Conservation (phyloP, 1,139 yeast genomes). For the Zygosaccharomyces sapae region DNA sequence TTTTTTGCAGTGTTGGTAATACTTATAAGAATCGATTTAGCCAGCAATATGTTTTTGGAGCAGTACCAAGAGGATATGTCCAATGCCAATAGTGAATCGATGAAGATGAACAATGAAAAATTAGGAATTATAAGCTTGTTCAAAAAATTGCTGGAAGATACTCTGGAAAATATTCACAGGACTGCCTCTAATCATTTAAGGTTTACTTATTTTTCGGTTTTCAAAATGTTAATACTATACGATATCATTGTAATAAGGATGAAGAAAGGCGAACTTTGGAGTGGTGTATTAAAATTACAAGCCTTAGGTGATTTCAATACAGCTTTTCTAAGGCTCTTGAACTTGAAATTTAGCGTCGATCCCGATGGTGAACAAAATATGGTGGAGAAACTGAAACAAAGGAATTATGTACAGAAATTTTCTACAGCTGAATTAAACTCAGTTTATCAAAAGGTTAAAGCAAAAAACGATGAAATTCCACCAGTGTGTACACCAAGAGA, state of each 20-base stretch:
- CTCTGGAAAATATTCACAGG: conserved; percentile 24
- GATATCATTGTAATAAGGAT: conserved; percentile 29
- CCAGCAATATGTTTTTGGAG: conserved; percentile 20
- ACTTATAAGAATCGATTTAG: conserved; percentile 25
- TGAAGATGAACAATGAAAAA: conserved; percentile 17
- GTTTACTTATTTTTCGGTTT: conserved; percentile 32
- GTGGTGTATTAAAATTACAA: conserved; percentile 22
- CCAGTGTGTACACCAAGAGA: not conserved
- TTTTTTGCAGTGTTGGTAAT: conserved; percentile 24
- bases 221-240: conserved; percentile 32
- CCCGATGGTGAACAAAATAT: conserved; percentile 15
- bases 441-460: conserved; percentile 14
- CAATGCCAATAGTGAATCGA: conserved; percentile 5
- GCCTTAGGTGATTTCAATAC: conserved; percentile 17
- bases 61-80: conserved; percentile 9
- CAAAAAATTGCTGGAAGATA: conserved; percentile 20
- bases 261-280: conserved; percentile 28
- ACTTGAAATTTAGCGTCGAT: conserved; percentile 18
- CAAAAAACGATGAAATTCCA: not conserved
- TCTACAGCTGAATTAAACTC: conserved; percentile 13
- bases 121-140: conserved; percentile 21
- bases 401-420: conserved; percentile 16
- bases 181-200: conserved; percentile 28
- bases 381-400: conserved; percentile 18
- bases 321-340: conserved; percentile 18